Evolutionary conservation across 148 eudicot species (phyloP).

Genomic region (Camellia granthamiana): DNA sequence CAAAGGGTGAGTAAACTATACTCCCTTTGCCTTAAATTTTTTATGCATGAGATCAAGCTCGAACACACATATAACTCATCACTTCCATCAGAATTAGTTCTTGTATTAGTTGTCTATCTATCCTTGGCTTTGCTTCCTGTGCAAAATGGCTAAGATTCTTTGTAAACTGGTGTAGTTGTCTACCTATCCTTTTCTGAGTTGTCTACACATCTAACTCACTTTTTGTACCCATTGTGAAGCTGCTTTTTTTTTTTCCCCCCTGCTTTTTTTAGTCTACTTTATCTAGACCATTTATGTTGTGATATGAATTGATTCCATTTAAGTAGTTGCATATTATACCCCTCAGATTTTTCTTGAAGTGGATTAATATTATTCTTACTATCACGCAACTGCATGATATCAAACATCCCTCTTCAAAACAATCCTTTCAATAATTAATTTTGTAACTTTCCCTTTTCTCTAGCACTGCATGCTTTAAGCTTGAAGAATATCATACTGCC

Average conservation of each 20-base stretch:
- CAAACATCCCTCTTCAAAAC: not conserved
- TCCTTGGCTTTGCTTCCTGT: not conserved
- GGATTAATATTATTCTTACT: too few relatives aligned
- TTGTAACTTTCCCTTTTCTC: not conserved
- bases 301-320: not conserved
- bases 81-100: not conserved
- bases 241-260: too few relatives aligned
- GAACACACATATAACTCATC: not conserved
- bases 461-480: constrained; percentile 27
- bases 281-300: not conserved
- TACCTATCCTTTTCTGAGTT: too few relatives aligned
- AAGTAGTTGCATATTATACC: not conserved
- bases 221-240: too few relatives aligned
- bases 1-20: constrained; percentile 59
- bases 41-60: not conserved
- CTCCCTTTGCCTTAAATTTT: not conserved
- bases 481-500: constrained; percentile 24
- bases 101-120: not conserved
- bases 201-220: too few relatives aligned
- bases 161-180: not conserved
- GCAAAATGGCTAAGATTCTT: not conserved
- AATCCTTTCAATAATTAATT: not conserved
- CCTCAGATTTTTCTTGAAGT: not conserved
- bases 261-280: too few relatives aligned
- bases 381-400: not conserved